phyloP scores from a whole-genome alignment of 2,329 filamentous ascomycete genomes.

The Aspergillus hiratsukae region DNA sequence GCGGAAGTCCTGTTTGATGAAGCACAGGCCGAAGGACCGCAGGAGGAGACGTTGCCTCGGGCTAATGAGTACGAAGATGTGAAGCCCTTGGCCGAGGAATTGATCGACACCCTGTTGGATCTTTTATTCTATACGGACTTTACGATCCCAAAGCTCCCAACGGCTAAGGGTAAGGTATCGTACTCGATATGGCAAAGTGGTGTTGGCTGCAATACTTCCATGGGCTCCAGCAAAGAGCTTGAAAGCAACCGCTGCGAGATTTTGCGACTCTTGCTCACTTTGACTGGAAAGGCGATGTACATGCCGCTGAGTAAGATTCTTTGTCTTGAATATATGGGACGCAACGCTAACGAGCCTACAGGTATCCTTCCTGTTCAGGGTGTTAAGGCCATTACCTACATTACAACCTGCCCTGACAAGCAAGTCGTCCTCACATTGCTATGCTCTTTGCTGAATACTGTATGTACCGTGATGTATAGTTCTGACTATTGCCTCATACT shows the following conservation, averaged over 20 bases:
- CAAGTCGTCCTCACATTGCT: constrained; percentile 84
- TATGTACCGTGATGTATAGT: constrained; percentile 42
- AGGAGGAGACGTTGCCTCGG: constrained; percentile 38
- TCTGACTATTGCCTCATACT: not conserved
- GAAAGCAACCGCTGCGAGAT: constrained; percentile 93
- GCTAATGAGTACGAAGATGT: constrained; percentile 70
- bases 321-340: not conserved
- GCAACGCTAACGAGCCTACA: constrained; percentile 20
- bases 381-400: constrained; percentile 78
- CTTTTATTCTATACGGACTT: constrained; percentile 89
- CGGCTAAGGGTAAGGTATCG: constrained; percentile 72
- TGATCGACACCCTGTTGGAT: constrained; percentile 85
- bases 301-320: constrained; percentile 62
- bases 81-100: constrained; percentile 84
- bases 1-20: constrained; percentile 84
- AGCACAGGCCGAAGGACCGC: constrained; percentile 52
- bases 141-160: constrained; percentile 69
- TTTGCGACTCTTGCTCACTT: constrained; percentile 74
- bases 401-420: constrained; percentile 83
- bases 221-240: constrained; percentile 83
- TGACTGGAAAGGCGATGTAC: constrained; percentile 92
- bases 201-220: constrained; percentile 86
- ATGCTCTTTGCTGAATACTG: constrained; percentile 91
- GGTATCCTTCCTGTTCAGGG: constrained; percentile 73
- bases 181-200: constrained; percentile 98